phyloP scores from a whole-genome alignment of 345 rosid genomes.

The Populus simonii region DNA sequence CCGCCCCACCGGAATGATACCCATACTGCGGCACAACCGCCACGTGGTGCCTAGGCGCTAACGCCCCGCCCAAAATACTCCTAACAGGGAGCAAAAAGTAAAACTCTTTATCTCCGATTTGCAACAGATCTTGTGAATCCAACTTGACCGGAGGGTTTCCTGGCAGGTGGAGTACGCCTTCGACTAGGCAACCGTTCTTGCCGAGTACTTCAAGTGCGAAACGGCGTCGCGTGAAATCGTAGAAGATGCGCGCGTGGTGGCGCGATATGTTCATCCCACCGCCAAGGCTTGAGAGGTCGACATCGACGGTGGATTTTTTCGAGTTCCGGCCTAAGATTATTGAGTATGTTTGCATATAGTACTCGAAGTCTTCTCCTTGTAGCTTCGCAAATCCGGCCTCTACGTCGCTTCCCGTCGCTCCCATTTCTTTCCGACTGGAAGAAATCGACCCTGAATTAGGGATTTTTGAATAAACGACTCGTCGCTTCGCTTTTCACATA shows the following conservation, averaged over 20 bases:
- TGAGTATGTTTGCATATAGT: slow-evolving; percentile 97
- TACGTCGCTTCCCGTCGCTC: slow-evolving; percentile 60
- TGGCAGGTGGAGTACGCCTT: slow-evolving; percentile 96
- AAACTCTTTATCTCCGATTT: slow-evolving; percentile 93
- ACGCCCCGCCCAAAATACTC: slow-evolving; percentile 74
- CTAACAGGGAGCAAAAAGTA: slow-evolving; percentile 83
- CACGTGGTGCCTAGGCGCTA: slow-evolving; percentile 67
- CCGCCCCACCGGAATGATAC: slow-evolving; percentile 39
- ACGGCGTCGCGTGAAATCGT: slow-evolving; percentile 95
- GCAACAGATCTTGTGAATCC: slow-evolving; percentile 89
- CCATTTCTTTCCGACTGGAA: slow-evolving; percentile 12
- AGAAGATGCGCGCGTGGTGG: slow-evolving; percentile 87
- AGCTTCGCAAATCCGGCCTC: slow-evolving; percentile 98
- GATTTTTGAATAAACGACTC: neutral
- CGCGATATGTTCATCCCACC: slow-evolving; percentile 99
- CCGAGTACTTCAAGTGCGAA: slow-evolving; percentile 98
- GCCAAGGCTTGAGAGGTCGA: slow-evolving; percentile 88
- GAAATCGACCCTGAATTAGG: neutral
- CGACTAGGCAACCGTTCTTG: slow-evolving; percentile 92
- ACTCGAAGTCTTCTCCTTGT: slow-evolving; percentile 96
- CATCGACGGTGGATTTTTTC: slow-evolving; percentile 91
- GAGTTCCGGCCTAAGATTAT: slow-evolving; percentile 92
- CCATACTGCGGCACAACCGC: slow-evolving; percentile 47
- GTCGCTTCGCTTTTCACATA: neutral
- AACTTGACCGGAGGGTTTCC: slow-evolving; percentile 89